phyloP scores from a whole-genome alignment of 345 rosid genomes.

The Citrus australasica region DNA sequence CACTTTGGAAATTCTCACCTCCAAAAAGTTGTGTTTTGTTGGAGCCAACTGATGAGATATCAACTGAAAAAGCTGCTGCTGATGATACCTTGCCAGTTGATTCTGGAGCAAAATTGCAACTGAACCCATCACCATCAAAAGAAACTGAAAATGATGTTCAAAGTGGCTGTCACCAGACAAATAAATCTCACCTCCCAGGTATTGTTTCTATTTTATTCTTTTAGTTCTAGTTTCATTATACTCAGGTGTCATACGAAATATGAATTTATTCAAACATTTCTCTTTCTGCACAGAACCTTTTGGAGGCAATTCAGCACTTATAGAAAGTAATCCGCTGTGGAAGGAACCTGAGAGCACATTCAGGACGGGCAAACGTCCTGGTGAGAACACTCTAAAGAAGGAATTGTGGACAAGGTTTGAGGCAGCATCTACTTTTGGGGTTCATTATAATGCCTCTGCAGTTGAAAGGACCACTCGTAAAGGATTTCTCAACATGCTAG shows the following conservation, averaged over 20 bases:
- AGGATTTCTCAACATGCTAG: constrained; percentile 88
- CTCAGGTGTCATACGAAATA: neutral
- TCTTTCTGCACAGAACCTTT: constrained; percentile 24
- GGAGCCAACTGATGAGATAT: constrained; percentile 54
- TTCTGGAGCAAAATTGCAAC: constrained; percentile 19
- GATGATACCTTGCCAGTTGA: constrained; percentile 11
- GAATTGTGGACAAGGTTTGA: constrained; percentile 95
- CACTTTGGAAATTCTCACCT: constrained; percentile 83
- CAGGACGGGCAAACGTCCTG: constrained; percentile 54
- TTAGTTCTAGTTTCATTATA: constrained; percentile 1
- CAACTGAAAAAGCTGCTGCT: constrained; percentile 16
- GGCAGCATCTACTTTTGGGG: constrained; percentile 53
- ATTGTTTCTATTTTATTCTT: neutral
- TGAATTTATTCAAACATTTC: neutral
- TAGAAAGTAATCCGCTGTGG: constrained; percentile 65
- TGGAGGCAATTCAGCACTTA: constrained; percentile 18
- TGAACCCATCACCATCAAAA: constrained; percentile 3
- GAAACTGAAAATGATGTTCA: constrained; percentile 15
- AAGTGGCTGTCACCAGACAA: constrained; percentile 15
- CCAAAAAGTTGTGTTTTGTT: constrained; percentile 78
- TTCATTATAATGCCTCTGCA: constrained; percentile 27
- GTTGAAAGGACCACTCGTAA: constrained; percentile 33
- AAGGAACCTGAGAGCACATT: constrained; percentile 50
- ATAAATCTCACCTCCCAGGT: constrained; percentile 18
- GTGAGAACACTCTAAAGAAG: constrained; percentile 88